Base-by-base conservation (phyloP, 2,329 filamentous ascomycete genomes). In the Rugonectria rugulosa region DNA sequence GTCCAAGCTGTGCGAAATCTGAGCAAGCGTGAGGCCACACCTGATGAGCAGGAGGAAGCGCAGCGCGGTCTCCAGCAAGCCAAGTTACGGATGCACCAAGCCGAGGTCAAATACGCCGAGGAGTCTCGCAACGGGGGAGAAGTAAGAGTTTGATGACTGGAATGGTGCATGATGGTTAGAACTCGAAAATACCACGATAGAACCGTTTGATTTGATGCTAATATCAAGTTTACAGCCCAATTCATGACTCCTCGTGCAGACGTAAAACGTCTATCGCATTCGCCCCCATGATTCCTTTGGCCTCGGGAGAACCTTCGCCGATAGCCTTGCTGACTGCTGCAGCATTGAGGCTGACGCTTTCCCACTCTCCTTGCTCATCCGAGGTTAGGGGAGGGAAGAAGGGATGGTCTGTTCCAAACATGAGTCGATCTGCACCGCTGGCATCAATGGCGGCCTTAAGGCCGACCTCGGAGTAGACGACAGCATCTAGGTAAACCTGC, bases 401-500 rank as follows among this genome's bases (percentile, higher is more conserved):
- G 0, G 90, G 90, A 71, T 93, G 89, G 70, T 93, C 90, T 0
- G 90, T 93, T 21, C 90, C 91, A 74, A 94, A 94, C 79, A 94
- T 83, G 45, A 94, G 74, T 56, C 89, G 80, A 64, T 92, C 89
- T 1, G 79, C 78, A 0, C 89, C 89, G 56, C 82, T 80, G 0
- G 88, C 88, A 19, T 87, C 83, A 2, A 91, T 80, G 0, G 90
- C 90, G 2, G 89, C 88, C 64, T 83, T 86, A 53, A 93, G 72
- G 0, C 89, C 90, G 9, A 91, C 85, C 41, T 89, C 85, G 0
- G 88, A 90, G 72, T 95, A 92, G 6, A 96, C 84, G 12, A 96
- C 92, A 0, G 92, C 92, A 74, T 97, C 92, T 1, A 97, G 82
- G 70, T 92, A 95, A 40, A 97, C 84, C 75, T 97, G 95, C 60